phyloP scores from a whole-genome alignment of 345 rosid species.

The Salix arbutifolia region DNA sequence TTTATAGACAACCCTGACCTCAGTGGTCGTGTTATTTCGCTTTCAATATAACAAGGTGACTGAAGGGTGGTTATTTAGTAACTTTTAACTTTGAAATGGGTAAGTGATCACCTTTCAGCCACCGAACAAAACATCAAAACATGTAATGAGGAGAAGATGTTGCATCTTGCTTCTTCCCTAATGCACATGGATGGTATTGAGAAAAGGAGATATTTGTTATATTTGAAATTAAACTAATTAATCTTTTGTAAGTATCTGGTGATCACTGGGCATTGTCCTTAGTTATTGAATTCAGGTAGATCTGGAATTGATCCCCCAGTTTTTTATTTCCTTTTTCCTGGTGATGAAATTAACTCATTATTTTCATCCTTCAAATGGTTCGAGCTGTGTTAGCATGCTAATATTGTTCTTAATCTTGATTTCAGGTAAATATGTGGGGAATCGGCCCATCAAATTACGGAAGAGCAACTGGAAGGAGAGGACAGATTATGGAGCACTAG shows the following conservation, averaged over 20 bases:
- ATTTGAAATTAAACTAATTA: too few species aligned
- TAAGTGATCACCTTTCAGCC: neutral
- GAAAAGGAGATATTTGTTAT: neutral
- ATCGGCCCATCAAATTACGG: conserved; percentile 85
- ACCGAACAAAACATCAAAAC: neutral
- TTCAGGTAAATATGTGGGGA: conserved; percentile 95
- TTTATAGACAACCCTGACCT: neutral
- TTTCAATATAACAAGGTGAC: neutral
- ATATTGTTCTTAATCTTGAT: conserved; percentile 1
- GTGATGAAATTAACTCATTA: neutral
- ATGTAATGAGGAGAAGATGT: neutral
- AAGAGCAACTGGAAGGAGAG: conserved; percentile 99
- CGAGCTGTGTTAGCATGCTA: neutral
- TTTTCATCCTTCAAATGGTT: too few species aligned
- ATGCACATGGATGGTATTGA: neutral
- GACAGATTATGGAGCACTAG: conserved; percentile 66
- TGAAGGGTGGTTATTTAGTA: neutral
- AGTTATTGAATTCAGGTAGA: neutral
- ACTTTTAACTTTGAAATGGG: neutral
- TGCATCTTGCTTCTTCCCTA: neutral
- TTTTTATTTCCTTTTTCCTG: neutral
- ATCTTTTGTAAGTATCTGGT: too few species aligned
- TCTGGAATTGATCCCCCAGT: neutral
- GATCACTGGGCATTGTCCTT: neutral
- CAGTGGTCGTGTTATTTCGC: neutral